Base-by-base conservation (phyloP, 2,329 filamentous ascomycete genomes). In the Zymoseptoria crescenta region DNA sequence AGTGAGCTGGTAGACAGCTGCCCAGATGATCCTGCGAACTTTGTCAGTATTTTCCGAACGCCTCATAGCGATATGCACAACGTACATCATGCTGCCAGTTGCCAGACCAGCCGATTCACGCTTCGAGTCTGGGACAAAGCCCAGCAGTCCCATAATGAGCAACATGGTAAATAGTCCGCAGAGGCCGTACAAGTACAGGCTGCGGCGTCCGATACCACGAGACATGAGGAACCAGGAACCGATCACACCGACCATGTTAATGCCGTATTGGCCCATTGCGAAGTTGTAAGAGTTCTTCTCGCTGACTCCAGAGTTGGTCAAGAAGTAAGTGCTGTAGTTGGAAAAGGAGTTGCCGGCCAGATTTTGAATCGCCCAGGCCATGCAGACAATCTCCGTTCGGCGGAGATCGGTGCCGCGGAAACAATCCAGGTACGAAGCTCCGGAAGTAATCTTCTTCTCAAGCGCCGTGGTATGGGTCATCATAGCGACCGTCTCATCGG, bases 401-500 rank as follows among this genome's bases (percentile, higher is more conserved):
- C 91, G 87, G 53, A 87, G 77, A 70, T 96, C 87, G 10, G 83
- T 82, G 9, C 91, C 90, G 71, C 81, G 86, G 81, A 96, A 95
- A 76, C 91, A 96, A 73, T 96, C 91, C 67, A 83, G 74, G 73
- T 94, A 96, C 56, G 80, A 85, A 5, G 88, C 84, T 29, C 90
- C 90, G 6, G 77, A 76, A 3, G 88, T 91, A 56, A 91, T 88
- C 73, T 84, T 79, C 69, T 89, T 81, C 72, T 96, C 91, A 9
- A 95, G 77, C 0, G 87, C 87, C 0, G 88, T 92, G 0, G 91
- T 96, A 70, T 95, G 89, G 1, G 91, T 84, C 88, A 96, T 96
- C 89, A 96, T 95, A 67, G 89, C 86, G 54, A 96, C 80, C 3
- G 89, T 94, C 75, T 94, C 89, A 62, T 95, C 88, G 9, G 88